Conservation (phyloP, 345 rosid genomes). For the Erucastrum elatum region DNA sequence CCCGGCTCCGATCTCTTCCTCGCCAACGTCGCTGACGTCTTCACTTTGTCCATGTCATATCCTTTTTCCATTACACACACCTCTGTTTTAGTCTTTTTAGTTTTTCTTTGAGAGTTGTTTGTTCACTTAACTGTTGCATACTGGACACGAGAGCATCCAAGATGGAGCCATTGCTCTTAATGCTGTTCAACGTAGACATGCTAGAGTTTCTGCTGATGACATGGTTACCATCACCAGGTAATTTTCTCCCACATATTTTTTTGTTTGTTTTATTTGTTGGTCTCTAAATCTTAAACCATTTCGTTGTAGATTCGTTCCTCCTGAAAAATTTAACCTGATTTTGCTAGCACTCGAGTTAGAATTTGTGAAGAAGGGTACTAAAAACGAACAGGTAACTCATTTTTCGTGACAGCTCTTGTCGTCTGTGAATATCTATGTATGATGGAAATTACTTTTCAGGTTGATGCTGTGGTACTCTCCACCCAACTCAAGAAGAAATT, state of each 20-base stretch:
- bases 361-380: conserved; percentile 88
- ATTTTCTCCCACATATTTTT: neutral
- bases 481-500: conserved; percentile 81
- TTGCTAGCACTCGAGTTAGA: conserved; percentile 82
- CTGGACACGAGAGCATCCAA: conserved; percentile 69
- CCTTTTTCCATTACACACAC: neutral
- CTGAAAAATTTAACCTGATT: conserved; percentile 72
- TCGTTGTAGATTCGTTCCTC: conserved; percentile 69
- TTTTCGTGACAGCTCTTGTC: neutral
- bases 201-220: conserved; percentile 86
- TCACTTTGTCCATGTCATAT: neutral
- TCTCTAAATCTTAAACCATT: neutral
- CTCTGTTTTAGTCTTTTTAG: neutral
- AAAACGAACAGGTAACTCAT: conserved; percentile 67
- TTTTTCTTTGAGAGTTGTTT: neutral
- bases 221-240: conserved; percentile 68
- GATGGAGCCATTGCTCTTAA: conserved; percentile 70
- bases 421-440: neutral
- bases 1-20: neutral
- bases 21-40: neutral
- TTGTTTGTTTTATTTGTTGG: neutral
- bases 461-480: conserved; percentile 29
- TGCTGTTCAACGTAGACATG: conserved; percentile 83
- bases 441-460: neutral
- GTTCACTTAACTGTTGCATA: conserved; percentile 57